Evolutionary conservation across 106 monocot genomes (phyloP).

Genomic region (Xerophyta viscosa): DNA sequence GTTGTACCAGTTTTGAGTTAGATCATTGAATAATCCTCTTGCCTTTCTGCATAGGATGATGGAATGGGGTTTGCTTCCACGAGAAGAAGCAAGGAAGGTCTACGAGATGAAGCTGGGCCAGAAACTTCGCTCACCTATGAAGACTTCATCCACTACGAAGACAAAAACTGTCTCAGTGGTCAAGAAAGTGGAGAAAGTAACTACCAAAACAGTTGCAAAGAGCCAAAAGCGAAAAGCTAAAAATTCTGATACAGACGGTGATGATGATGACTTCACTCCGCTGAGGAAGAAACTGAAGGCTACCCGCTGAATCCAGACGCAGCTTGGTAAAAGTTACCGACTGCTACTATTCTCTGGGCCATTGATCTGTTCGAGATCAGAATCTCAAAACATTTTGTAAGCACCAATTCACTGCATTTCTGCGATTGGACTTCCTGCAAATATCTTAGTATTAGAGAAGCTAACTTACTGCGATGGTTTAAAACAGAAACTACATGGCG

Average conservation of each 20-base stretch:
- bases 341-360: too few relatives aligned
- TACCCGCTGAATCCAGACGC: background rate
- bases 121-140: conserved; percentile 44
- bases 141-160: conserved; percentile 30
- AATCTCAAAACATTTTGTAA: too few relatives aligned
- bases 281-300: conserved; percentile 8
- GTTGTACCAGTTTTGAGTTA: too few relatives aligned
- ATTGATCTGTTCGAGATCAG: too few relatives aligned
- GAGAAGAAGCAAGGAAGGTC: conserved; percentile 41
- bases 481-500: too few relatives aligned
- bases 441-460: too few relatives aligned
- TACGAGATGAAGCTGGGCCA: conserved; percentile 43
- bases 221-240: conserved; percentile 35
- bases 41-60: conserved; percentile 49
- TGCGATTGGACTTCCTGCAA: too few relatives aligned
- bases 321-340: background rate
- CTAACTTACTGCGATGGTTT: too few relatives aligned
- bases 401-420: too few relatives aligned
- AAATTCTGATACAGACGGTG: conserved; percentile 8
- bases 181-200: conserved; percentile 15
- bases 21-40: too few relatives aligned
- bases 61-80: conserved; percentile 75
- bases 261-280: conserved; percentile 1
- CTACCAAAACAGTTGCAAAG: conserved; percentile 9
- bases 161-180: conserved; percentile 8